Evolutionary conservation across 148 eudicot genomes (phyloP), one percentile per base, ranked within the genome.

Genomic region (Diospyros lotus): DNA sequence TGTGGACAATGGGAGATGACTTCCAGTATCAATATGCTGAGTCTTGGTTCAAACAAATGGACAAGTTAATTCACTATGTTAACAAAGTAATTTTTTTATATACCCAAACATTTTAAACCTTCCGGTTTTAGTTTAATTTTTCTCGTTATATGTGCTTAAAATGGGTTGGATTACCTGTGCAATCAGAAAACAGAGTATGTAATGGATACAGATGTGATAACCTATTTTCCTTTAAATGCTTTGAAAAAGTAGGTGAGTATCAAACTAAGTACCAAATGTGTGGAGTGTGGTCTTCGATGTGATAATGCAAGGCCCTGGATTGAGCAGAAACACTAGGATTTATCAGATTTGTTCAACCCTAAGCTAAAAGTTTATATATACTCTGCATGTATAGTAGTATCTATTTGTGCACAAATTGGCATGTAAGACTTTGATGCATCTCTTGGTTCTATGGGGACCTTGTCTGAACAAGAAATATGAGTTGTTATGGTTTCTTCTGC

Each of bases 1-100:
- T 93, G 97, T 93, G 98, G 98, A 91, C 98, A 41, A 93, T 93
- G 98, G 98, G 98, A 54, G 98, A 82, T 70, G 98, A 93, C 77
- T 93, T 93, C 86, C 75, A 75, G 69, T 93, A 93, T 78, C 93
- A 89, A 78, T 87, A 91, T 87, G 98, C 98, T 12, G 98, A 93
- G 85, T 71, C 93, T 51, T 93, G 98, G 98, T 93, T 89, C 91
- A 91, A 84, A 87, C 90, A 87, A 74, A 89, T 93, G 98, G 98
- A 93, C 83, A 93, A 91, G 78, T 76, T 93, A 45, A 89, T 93
- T 74, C 91, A 93, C 77, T 83, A 93, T 79, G 97, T 93, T 67
- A 93, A 91, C 83, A 87, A 84, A 90, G 98, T 91, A 80, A 18
- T 44, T 58, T 40, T 28, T 15, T 13, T 3, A 17, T 74, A 7